Evolutionary conservation across 23 red algal genomes (phyloP).

Genomic region (Gracilaria domingensis): DNA sequence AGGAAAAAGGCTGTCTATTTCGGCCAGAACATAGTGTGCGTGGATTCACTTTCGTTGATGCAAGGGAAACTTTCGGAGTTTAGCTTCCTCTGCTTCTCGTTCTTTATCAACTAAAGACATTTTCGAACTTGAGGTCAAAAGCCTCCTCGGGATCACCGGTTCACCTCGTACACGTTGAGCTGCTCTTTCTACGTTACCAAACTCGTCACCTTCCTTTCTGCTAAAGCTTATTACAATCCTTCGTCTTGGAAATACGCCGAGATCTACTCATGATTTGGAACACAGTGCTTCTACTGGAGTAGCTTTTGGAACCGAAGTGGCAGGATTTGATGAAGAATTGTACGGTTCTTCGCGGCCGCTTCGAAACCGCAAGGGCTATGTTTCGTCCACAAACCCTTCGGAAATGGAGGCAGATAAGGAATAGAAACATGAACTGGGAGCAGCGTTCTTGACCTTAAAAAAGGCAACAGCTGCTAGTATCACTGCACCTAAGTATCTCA

Average conservation of each 20-base stretch:
- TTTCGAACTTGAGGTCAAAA: not conserved
- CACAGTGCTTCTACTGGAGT: slow-evolving; percentile 7
- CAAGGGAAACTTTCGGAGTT: no score
- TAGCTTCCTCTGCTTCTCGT: no score
- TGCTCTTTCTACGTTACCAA: not conserved
- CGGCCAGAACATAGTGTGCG: no score
- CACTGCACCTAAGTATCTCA: slow-evolving; percentile 56
- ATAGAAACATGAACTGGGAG: slow-evolving; percentile 24
- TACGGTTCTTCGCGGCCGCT: slow-evolving; percentile 30
- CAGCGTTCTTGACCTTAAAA: slow-evolving; percentile 13
- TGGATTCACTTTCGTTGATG: no score
- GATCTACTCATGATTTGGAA: slow-evolving; percentile 13
- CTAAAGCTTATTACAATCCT: not conserved
- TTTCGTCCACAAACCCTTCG: slow-evolving; percentile 49
- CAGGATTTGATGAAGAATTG: slow-evolving; percentile 62
- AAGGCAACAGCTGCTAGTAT: slow-evolving; percentile 9
- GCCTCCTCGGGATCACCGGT: not conserved
- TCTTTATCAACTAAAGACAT: not conserved
- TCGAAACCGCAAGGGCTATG: slow-evolving; percentile 40
- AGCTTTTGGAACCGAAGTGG: slow-evolving; percentile 51
- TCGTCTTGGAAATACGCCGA: slow-evolving; percentile 25
- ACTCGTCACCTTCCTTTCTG: not conserved
- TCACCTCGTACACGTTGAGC: not conserved
- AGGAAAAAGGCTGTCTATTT: no score
- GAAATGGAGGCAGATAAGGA: slow-evolving; percentile 7